Evolutionary conservation across 768 basidiomycete genomes (phyloP).

Genomic region (Amylocystis lapponica): DNA sequence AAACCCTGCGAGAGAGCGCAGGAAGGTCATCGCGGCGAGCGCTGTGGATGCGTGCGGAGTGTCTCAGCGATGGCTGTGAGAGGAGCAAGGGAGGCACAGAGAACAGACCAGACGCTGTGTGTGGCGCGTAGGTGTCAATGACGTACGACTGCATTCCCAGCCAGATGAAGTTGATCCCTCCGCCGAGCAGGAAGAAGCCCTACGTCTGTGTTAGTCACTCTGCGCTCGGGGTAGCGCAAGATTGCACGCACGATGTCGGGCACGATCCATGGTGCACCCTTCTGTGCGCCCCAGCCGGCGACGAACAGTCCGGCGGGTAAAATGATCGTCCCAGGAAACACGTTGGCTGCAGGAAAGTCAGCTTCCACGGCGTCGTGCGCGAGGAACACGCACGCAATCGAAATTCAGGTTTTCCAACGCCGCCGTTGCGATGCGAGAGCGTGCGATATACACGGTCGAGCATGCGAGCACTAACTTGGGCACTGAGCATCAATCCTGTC

Average conservation of each 20-base stretch:
- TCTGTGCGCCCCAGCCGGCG: slow-evolving; percentile 61
- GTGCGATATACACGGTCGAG: slow-evolving; percentile 54
- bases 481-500: slow-evolving; percentile 29
- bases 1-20: slow-evolving; percentile 65
- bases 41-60: slow-evolving; percentile 36
- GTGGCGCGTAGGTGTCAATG: slow-evolving; percentile 58
- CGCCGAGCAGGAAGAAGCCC: slow-evolving; percentile 54
- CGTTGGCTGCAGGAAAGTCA: slow-evolving; percentile 44
- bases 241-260: slow-evolving; percentile 49
- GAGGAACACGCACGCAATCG: slow-evolving; percentile 43
- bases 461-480: slow-evolving; percentile 46
- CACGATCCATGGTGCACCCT: slow-evolving; percentile 59
- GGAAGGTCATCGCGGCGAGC: slow-evolving; percentile 55
- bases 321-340: slow-evolving; percentile 50
- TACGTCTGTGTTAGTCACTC: too few relatives aligned
- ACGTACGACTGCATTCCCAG: slow-evolving; percentile 62
- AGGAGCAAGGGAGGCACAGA: too few relatives aligned
- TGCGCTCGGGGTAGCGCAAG: neutral
- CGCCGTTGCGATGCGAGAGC: slow-evolving; percentile 48
- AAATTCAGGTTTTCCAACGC: slow-evolving; percentile 49
- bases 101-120: slow-evolving; percentile 63
- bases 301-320: slow-evolving; percentile 68
- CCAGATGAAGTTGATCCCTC: slow-evolving; percentile 55
- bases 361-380: neutral
- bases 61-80: neutral